phyloP scores from a whole-genome alignment of 176 grass and related monocot species.

The Oryza longistaminata region DNA sequence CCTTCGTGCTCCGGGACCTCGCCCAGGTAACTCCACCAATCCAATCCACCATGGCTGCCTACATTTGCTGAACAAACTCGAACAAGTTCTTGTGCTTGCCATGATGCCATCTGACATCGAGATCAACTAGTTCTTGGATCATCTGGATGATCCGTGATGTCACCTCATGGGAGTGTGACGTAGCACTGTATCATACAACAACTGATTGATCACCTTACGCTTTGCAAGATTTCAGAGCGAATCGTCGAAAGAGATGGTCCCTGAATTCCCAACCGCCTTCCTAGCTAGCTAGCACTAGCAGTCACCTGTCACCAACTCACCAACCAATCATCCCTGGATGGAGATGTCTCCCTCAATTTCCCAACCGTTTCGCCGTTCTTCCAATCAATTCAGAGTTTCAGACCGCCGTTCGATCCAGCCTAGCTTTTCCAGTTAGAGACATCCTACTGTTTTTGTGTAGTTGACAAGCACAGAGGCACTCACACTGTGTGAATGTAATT shows the following conservation, averaged over 20 bases:
- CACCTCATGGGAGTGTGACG: background rate
- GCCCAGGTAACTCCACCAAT: slow-evolving; percentile 39
- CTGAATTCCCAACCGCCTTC: slow-evolving; percentile 18
- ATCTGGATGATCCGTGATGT: background rate
- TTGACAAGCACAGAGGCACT: too few species aligned
- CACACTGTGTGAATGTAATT: too few species aligned
- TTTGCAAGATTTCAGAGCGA: background rate
- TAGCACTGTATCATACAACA: background rate
- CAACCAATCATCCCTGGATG: background rate
- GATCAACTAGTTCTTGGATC: background rate
- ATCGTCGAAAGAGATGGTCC: background rate
- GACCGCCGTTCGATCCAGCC: background rate
- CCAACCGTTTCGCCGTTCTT: slow-evolving; percentile 16
- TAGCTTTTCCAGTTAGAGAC: background rate
- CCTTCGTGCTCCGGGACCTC: slow-evolving; percentile 63
- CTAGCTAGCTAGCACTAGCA: background rate
- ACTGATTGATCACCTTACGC: background rate
- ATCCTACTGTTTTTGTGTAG: background rate
- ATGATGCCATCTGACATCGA: background rate
- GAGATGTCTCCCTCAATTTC: background rate
- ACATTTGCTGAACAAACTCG: background rate
- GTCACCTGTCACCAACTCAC: background rate
- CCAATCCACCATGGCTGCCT: too few species aligned
- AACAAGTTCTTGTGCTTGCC: background rate
- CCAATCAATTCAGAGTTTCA: slow-evolving; percentile 4